Base-by-base conservation (phyloP, 768 basidiomycete genomes). In the Mycena capillaripes region DNA sequence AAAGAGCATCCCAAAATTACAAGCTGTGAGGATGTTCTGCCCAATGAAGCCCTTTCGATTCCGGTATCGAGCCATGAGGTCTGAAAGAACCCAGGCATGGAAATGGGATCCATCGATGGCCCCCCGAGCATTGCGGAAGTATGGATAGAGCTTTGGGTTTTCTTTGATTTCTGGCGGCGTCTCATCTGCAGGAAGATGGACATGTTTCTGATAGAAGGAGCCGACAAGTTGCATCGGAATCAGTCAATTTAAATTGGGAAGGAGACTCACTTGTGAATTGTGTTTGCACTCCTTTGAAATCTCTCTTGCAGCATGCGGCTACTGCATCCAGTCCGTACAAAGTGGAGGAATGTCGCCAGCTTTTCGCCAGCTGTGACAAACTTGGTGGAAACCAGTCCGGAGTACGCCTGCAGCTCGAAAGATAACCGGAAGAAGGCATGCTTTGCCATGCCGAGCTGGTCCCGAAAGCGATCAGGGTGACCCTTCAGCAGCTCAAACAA, bases 261-360 rank as follows among this genome's bases (percentile, higher is more conserved):
- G 36, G 12, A 42, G 9, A 42, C 40, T 4, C 29, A 82, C 81
- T 71, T 71, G 19, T 73, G 76, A 14, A 83, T 81, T 0, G 81
- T 83, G 30, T 81, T 79, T 12, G 76, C 77, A 64, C 80, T 80
- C 7, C 78, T 32, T 59, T 82, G 82, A 57, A 83, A 81, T 0
- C 75, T 71, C 58, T 82, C 81, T 52, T 75, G 75, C 7, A 80
- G 62, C 21, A 77, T 69, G 6, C 77, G 64, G 25, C 73, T 78
- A 5, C 71, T 71, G n/a, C 67, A n/a, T 11, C 78, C 79, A 42
- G 70, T 79, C 10, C 75, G 52, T 27, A 72, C 63, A 32, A 75
- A 55, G 46, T 77, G 69, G 2, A 84, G 71, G 57, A 81, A 83
- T 8, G 81, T 80, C 0, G 75, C 79, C 2, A 83, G 69, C 16